Evolutionary conservation across 2,329 filamentous ascomycete species (phyloP).

Genomic region (Penicillium sp.): DNA sequence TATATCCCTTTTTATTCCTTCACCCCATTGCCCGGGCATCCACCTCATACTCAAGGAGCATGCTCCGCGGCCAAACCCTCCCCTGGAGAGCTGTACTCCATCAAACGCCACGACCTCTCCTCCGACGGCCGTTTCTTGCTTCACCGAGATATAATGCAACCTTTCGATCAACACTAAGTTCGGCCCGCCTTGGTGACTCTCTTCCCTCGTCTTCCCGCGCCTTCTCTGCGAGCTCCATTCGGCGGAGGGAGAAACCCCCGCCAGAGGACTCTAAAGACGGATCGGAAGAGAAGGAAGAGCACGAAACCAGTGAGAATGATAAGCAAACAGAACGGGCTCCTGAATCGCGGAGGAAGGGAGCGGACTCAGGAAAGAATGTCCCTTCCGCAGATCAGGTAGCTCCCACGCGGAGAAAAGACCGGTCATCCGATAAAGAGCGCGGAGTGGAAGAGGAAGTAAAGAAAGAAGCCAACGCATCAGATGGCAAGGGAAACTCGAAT

Average conservation of each 20-base stretch:
- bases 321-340: slow-evolving; percentile 48
- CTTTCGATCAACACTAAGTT: slow-evolving; percentile 29
- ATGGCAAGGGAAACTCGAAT: slow-evolving; percentile 50
- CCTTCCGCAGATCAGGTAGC: slow-evolving; percentile 28
- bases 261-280: slow-evolving; percentile 42
- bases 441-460: slow-evolving; percentile 42
- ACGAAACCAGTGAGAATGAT: slow-evolving; percentile 33
- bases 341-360: slow-evolving; percentile 43
- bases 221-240: slow-evolving; percentile 49
- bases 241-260: slow-evolving; percentile 58
- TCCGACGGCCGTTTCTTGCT: slow-evolving; percentile 35
- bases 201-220: slow-evolving; percentile 36
- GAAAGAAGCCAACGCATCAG: slow-evolving; percentile 38
- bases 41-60: slow-evolving; percentile 42
- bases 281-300: slow-evolving; percentile 28
- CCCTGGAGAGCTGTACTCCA: slow-evolving; percentile 64
- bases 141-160: slow-evolving; percentile 34
- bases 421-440: slow-evolving; percentile 40
- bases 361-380: slow-evolving; percentile 37
- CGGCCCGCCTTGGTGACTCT: slow-evolving; percentile 25
- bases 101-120: slow-evolving; percentile 46
- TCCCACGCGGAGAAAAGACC: slow-evolving; percentile 43
- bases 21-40: slow-evolving; percentile 3
- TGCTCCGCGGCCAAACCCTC: slow-evolving; percentile 65
- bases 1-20: slow-evolving; percentile 1